Percentiles rank a stretch among this genome's conserved stretches.
These are phyloP conservation scores for Amphicarpaea edgeworthii DNA, from an alignment of 306 rosid genomes.

Conservation along the genomic window DNA sequence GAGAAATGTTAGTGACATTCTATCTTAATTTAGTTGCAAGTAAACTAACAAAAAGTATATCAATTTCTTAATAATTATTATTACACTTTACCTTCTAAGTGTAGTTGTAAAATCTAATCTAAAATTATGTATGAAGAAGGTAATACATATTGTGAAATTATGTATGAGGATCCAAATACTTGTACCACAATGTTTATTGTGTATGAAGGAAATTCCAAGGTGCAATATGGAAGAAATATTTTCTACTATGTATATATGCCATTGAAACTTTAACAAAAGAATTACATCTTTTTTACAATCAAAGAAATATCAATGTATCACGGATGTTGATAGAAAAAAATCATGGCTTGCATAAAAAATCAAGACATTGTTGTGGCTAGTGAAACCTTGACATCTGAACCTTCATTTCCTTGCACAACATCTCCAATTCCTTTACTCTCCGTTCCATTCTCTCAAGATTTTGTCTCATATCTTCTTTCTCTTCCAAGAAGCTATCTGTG, in stretches of 20 bases:
- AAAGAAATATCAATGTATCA: conserved; percentile 8
- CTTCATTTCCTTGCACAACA: conserved; percentile 65
- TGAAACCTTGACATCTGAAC: conserved; percentile 63
- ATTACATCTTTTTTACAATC: conserved; percentile 25
- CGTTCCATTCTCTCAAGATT: conserved; percentile 65
- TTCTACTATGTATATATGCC: neutral
- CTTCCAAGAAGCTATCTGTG: conserved; percentile 43
- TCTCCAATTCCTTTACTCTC: conserved; percentile 76
- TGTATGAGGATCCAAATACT: neutral
- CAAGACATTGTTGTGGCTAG: conserved; percentile 42
- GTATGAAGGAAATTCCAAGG: neutral
- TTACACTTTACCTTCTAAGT: too few relatives aligned
- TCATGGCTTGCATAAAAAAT: conserved; percentile 53
- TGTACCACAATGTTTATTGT: neutral
- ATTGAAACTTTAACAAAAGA: neutral
- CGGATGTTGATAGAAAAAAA: neutral
- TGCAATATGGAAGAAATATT: neutral
- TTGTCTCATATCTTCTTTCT: conserved; percentile 47
- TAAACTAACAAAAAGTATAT: too few relatives aligned
- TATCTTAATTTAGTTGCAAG: too few relatives aligned
- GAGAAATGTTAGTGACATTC: too few relatives aligned
- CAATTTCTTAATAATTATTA: too few relatives aligned
- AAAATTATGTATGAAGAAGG: neutral
- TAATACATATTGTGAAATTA: neutral
- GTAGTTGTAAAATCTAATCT: too few relatives aligned